These are phyloP conservation scores for Candida tibetensis DNA, from an alignment of 805 yeast species.

Conservation along the genomic window DNA sequence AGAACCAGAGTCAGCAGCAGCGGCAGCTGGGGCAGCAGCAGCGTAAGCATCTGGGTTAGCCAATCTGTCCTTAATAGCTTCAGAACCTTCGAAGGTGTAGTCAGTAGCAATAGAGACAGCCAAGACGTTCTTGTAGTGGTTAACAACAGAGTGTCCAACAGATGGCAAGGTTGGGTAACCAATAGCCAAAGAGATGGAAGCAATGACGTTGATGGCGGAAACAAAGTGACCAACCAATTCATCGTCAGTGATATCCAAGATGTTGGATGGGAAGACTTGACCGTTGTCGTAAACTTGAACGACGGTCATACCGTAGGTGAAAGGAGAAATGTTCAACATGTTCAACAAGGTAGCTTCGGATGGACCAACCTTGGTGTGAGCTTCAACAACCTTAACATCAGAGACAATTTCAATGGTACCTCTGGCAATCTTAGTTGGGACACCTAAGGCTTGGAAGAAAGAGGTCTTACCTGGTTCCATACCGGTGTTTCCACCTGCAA, in stretches of 20 bases:
- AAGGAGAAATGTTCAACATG: constrained; percentile 99
- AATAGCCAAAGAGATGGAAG: constrained; percentile 94
- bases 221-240: constrained; percentile 91
- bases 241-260: constrained; percentile 98
- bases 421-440: constrained; percentile 99
- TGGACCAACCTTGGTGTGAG: constrained; percentile 90
- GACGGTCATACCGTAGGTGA: constrained; percentile 97
- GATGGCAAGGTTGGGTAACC: constrained; percentile 99
- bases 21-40: constrained; percentile 97
- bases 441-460: constrained; percentile 99
- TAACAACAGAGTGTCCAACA: constrained; percentile 97
- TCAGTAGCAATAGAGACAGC: constrained; percentile 98
- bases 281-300: constrained; percentile 98
- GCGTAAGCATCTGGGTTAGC: constrained; percentile 99
- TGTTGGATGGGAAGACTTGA: constrained; percentile 93
- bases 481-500: constrained; percentile 99
- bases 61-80: constrained; percentile 97
- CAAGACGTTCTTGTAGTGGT: constrained; percentile 98
- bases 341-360: constrained; percentile 98
- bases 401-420: constrained; percentile 99
- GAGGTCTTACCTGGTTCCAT: constrained; percentile 99
- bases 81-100: constrained; percentile 98
- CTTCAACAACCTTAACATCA: constrained; percentile 92
- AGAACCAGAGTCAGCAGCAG: constrained; percentile 62
- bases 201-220: constrained; percentile 88